Evolutionary conservation across 2,329 filamentous ascomycete genomes (phyloP), one percentile per base, ranked within the genome.

Genomic region (Herpotrichia juniperi): DNA sequence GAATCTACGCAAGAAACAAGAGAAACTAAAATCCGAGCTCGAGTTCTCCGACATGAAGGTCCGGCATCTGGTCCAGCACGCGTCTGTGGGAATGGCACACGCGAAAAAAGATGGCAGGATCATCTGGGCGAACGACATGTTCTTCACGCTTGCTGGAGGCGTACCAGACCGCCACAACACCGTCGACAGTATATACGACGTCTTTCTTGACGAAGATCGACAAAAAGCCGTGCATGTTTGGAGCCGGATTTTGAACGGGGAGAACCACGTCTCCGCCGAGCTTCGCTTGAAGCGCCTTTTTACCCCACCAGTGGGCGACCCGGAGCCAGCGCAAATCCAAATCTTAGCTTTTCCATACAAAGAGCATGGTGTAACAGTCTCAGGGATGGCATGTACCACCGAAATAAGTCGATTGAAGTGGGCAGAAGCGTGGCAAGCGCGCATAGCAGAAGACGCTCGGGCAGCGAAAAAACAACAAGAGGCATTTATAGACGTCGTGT

Each of bases 391-490:
- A 17, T 73, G 67, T 35, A 67, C 72, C 2, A 73, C 73, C 1
- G 74, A 76, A 35, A 76, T 76, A 12, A 69, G 64, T 17, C 61
- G 63, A n/a, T 62, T 75, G 32, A 74, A 75, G 49, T 74, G 72
- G 68, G 69, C 72, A 12, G 66, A 75, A 46, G 63, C 53, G 7
- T 72, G 74, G 26, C 74, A 76, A 45, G 70, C 71, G 22, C 63
- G 69, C 31, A 51, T 71, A 9, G 67, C 72, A 17, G 61, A 67
- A 22, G 72, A 75, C 52, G 74, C 73, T 11, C 59, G 70, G 28
- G 72, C 76, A 50, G 64, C 71, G 1, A 75, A 75, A 46, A 58
- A 69, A 21, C 69, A 74, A 31, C 73, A 74, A 43, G 72, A 74
- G 40, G 68, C 67, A 8, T 75, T 75, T 49, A 75, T 75, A 47